These are phyloP conservation scores for Monosporozyma solicola DNA, from an alignment of 805 yeast genomes.

Conservation along the genomic window DNA sequence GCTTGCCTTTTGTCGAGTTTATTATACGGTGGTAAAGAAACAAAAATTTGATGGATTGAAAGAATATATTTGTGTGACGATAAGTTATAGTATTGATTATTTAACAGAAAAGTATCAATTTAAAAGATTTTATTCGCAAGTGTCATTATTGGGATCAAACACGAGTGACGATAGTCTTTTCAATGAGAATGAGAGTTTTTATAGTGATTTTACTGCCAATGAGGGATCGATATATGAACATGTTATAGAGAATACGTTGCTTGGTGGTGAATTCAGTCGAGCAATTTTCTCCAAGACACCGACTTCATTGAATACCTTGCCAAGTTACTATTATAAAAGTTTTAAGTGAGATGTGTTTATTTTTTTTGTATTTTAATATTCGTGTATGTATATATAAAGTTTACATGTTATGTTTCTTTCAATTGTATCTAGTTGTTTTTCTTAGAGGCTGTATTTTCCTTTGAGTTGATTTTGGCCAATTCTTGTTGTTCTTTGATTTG, in stretches of 20 bases:
- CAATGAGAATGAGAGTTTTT: background rate
- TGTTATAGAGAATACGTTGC: background rate
- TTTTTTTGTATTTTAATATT: background rate
- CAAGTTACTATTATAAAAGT: constrained; percentile 8
- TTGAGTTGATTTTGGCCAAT: background rate
- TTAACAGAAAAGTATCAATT: constrained; percentile 25
- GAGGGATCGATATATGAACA: background rate
- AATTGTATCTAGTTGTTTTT: background rate
- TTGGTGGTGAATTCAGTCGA: constrained; percentile 4
- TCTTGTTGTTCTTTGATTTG: constrained; percentile 2
- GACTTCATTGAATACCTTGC: constrained; percentile 7
- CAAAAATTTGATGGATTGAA: constrained; percentile 38
- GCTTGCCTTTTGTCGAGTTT: constrained; percentile 43
- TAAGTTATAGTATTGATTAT: constrained; percentile 47
- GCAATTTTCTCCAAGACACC: constrained; percentile 6
- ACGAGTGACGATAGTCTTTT: background rate
- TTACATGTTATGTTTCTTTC: too few species aligned
- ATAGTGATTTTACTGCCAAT: background rate
- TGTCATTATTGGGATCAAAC: constrained; percentile 2
- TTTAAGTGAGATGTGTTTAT: background rate
- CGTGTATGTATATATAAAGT: background rate
- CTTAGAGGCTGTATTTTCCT: background rate
- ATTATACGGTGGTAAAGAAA: constrained; percentile 35
- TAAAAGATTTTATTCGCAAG: constrained; percentile 9
- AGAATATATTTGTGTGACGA: constrained; percentile 51